A percentile compares a stretch with the other conserved stretches of the same genome.
Conservation (phyloP, 2,329 filamentous ascomycete genomes). For the Colletotrichum limetticola region DNA sequence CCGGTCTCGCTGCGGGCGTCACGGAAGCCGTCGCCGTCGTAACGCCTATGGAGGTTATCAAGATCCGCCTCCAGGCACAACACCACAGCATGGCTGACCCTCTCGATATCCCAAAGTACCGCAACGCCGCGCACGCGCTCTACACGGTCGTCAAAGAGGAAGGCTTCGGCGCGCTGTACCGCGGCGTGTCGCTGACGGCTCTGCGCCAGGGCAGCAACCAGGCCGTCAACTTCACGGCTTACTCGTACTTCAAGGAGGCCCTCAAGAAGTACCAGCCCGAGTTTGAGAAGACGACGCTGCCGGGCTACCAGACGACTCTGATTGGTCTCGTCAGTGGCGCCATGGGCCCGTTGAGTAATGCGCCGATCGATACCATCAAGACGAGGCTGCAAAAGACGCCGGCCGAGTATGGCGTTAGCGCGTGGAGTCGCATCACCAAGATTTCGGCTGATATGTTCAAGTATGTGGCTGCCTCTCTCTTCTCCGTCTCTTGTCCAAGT, state of each 20-base stretch:
- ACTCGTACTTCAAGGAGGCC: conserved; percentile 88
- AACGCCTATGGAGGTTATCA: conserved; percentile 98
- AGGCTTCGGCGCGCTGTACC: conserved; percentile 86
- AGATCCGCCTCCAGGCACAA: conserved; percentile 97
- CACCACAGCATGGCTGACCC: conserved; percentile 98
- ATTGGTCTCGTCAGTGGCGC: conserved; percentile 93
- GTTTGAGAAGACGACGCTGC: conserved; percentile 73
- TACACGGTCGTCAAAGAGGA: conserved; percentile 96
- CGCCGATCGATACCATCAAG: conserved; percentile 99
- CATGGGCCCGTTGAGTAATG: conserved; percentile 95
- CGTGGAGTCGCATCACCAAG: conserved; percentile 78
- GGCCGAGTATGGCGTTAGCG: conserved; percentile 82
- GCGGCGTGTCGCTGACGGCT: conserved; percentile 92
- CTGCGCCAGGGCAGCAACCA: conserved; percentile 96
- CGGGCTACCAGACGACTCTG: conserved; percentile 88
- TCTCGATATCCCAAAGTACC: conserved; percentile 95
- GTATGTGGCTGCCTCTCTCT: conserved; percentile 51
- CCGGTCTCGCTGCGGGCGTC: conserved; percentile 90
- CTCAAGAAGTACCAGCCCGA: conserved; percentile 80
- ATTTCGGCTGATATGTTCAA: conserved; percentile 90
- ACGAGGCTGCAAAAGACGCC: conserved; percentile 93
- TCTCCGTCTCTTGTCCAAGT: no score
- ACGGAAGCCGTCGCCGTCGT: conserved; percentile 97
- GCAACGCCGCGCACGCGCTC: conserved; percentile 84
- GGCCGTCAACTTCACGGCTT: conserved; percentile 98